A percentile compares a stretch with the other conserved stretches of the same genome.
Conservation (phyloP, 768 basidiomycete species). For the Auriscalpium microsporum region DNA sequence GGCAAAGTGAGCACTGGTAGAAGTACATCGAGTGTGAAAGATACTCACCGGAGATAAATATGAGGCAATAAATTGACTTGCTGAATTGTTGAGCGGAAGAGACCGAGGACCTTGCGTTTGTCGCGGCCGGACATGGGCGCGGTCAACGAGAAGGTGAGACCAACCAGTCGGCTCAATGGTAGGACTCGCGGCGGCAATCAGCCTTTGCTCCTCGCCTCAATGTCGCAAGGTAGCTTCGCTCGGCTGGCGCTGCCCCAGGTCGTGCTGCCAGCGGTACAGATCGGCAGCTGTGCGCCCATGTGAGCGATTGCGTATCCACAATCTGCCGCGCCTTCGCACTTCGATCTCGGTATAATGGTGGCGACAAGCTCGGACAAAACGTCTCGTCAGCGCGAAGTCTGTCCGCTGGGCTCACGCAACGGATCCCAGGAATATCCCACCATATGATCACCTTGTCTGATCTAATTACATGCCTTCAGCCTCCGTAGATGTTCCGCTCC, state of each 20-base stretch:
- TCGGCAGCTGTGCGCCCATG: too few relatives aligned
- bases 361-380: background rate
- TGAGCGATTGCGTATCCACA: too few relatives aligned
- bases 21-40: too few relatives aligned
- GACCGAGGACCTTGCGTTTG: too few relatives aligned
- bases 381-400: background rate
- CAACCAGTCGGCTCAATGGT: too few relatives aligned
- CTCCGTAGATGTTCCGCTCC: background rate
- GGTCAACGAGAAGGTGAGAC: too few relatives aligned
- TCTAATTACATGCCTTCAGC: too few relatives aligned
- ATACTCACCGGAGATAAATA: slow-evolving; percentile 35
- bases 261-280: too few relatives aligned
- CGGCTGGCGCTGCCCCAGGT: too few relatives aligned
- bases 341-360: background rate
- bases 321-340: background rate
- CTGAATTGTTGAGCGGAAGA: slow-evolving; percentile 15
- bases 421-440: background rate
- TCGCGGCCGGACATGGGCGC: too few relatives aligned
- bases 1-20: too few relatives aligned
- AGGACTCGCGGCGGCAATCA: background rate
- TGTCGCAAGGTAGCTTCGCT: slow-evolving; percentile 1
- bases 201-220: slow-evolving; percentile 5
- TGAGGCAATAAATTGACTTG: slow-evolving; percentile 38
- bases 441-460: background rate
- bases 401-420: background rate